Evolutionary conservation across 805 yeast genomes (phyloP).

Genomic region (Cyberlindnera japonica): DNA sequence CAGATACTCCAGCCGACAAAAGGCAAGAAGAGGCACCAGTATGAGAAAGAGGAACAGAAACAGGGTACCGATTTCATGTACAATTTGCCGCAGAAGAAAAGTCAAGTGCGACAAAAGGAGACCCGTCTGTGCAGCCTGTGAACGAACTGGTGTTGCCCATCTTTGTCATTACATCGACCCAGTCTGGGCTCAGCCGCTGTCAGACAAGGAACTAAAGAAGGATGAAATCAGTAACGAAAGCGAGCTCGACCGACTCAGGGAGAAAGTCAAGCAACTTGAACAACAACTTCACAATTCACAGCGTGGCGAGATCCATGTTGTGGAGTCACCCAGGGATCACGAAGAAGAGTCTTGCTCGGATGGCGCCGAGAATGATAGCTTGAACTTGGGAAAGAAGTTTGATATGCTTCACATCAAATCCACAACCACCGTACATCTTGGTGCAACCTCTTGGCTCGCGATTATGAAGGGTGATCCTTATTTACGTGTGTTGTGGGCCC

Average conservation of each 20-base stretch:
- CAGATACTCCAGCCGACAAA: no score
- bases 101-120: conserved; percentile 48
- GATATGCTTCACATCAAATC: conserved; percentile 42
- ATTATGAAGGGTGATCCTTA: conserved; percentile 58
- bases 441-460: conserved; percentile 57
- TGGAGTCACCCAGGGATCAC: no score
- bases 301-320: not conserved
- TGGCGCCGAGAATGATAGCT: conserved; percentile 19
- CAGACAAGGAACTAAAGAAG: conserved; percentile 42
- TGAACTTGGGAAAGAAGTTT: conserved; percentile 39
- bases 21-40: no score
- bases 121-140: conserved; percentile 56
- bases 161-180: conserved; percentile 56
- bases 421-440: conserved; percentile 41
- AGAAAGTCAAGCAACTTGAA: conserved; percentile 48
- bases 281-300: conserved; percentile 10
- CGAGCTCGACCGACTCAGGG: conserved; percentile 50
- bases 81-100: conserved; percentile 46
- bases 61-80: conserved; percentile 45
- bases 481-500: conserved; percentile 51
- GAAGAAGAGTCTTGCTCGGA: conserved; percentile 3
- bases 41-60: conserved; percentile 38
- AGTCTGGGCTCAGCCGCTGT: conserved; percentile 51
- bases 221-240: conserved; percentile 44
- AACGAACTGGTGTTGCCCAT: conserved; percentile 55